phyloP scores from a whole-genome alignment of 225 moss, liverwort and hornwort genomes.

The Pleurozium schreberi region DNA sequence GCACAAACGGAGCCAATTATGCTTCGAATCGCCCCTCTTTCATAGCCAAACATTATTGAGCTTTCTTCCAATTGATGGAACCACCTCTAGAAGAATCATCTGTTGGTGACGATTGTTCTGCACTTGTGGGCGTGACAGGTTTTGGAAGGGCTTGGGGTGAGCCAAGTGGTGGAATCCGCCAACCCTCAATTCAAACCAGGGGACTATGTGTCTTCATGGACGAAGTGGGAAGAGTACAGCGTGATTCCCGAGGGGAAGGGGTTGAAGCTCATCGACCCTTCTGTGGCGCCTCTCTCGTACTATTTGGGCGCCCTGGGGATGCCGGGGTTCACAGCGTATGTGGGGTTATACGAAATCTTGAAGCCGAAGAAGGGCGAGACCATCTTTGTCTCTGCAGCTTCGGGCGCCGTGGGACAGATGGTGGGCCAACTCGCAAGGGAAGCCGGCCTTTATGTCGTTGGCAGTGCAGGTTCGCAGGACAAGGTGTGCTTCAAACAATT shows the following conservation, averaged over 20 bases:
- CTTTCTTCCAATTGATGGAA: neutral
- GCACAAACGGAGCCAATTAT: neutral
- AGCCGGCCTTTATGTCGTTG: constrained; percentile 37
- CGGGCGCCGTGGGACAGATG: constrained; percentile 50
- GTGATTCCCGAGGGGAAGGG: constrained; percentile 22
- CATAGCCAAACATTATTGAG: neutral
- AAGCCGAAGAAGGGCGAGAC: constrained; percentile 47
- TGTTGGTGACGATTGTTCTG: neutral
- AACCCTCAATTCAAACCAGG: constrained; percentile 49
- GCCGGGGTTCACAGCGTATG: constrained; percentile 49
- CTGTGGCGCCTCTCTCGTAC: constrained; percentile 54
- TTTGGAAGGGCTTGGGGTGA: constrained; percentile 51
- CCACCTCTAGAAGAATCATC: neutral
- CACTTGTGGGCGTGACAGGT: constrained; percentile 6
- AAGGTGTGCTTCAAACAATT: constrained; percentile 15
- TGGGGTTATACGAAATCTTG: constrained; percentile 31
- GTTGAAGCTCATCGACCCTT: constrained; percentile 25
- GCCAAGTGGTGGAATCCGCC: constrained; percentile 58
- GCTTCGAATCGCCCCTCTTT: neutral
- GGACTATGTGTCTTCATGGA: constrained; percentile 40
- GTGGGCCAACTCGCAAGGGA: constrained; percentile 48
- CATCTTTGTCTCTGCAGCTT: constrained; percentile 49
- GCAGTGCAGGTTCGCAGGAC: constrained; percentile 45
- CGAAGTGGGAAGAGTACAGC: constrained; percentile 75
- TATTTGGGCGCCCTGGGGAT: constrained; percentile 55